phyloP scores from a whole-genome alignment of 495 filamentous ascomycete species.

The Hypoxylon intermedium region DNA sequence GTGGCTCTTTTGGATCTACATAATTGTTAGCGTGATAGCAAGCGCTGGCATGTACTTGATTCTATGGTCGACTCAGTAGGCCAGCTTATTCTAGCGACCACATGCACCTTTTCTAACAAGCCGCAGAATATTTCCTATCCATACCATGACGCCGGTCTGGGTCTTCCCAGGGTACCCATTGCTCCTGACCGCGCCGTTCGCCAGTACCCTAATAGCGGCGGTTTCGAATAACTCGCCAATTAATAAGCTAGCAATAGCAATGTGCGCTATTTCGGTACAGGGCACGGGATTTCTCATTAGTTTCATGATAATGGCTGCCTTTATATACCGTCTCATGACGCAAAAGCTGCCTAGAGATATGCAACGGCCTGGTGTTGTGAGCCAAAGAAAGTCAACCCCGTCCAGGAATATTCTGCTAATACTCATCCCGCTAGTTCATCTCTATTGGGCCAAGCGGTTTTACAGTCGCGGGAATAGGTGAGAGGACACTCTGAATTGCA shows the following conservation, averaged over 20 bases:
- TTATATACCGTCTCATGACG: constrained; percentile 89
- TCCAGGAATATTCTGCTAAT: neutral
- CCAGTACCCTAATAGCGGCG: constrained; percentile 65
- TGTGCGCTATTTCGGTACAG: constrained; percentile 76
- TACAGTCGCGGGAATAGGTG: constrained; percentile 72
- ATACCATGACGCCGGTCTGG: constrained; percentile 90
- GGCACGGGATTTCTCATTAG: constrained; percentile 86
- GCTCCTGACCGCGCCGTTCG: constrained; percentile 78
- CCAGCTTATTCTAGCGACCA: neutral
- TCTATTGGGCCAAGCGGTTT: constrained; percentile 81
- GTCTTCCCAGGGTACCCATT: constrained; percentile 91
- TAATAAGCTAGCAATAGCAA: constrained; percentile 67
- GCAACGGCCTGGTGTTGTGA: constrained; percentile 75
- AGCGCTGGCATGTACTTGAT: constrained; percentile 76
- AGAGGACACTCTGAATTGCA: neutral
- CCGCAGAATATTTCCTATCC: constrained; percentile 74
- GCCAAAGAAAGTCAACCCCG: neutral
- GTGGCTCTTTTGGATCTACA: constrained; percentile 77
- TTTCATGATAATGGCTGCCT: constrained; percentile 85
- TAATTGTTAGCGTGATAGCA: constrained; percentile 65
- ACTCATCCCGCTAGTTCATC: constrained; percentile 61
- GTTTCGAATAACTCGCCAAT: constrained; percentile 46
- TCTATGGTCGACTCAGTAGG: constrained; percentile 66
- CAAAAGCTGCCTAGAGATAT: constrained; percentile 83
- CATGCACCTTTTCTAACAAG: constrained; percentile 1